Evolutionary conservation across 148 eudicot genomes (phyloP), one percentile per base, ranked within the genome.

Genomic region (Mesembryanthemum crystallinum): DNA sequence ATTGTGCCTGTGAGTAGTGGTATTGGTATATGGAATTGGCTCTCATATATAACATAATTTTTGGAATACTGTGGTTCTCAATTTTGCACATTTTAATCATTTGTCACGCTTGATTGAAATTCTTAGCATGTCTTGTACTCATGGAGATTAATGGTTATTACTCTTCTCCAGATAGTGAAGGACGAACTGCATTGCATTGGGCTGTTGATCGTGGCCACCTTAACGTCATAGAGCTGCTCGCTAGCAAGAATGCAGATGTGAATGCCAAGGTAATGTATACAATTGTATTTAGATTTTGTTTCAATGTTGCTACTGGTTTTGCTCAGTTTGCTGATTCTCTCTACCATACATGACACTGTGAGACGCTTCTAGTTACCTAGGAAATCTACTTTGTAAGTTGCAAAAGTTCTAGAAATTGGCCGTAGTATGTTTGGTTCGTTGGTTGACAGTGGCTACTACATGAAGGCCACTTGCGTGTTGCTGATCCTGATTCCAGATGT

Each of bases 171-270:
- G 98, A 95, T 82, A 92, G 97, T 78, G 99, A 92, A 85, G 98
- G 98, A 20, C 89, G 97, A 58, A 92, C 97, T 42, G 87, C 98
- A 15, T 81, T 95, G 86, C 98, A 95, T 75, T 95, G 98, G 98
- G 99, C 99, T 64, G 99, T 92, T 45, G 99, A 95, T 82, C 88
- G 96, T 35, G 99, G 97, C 74, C 96, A 95, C 76, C 81, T 89
- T 49, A 83, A 84, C 71, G 83, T 84, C 57, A 76, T 87, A 69
- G 91, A 87, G 81, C 77, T 87, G 84, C 94, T 95, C 54, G 71
- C 82, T 74, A 87, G 80, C 83, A 90, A 78, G 80, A 83, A 86
- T 64, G 92, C 96, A 74, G 97, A 95, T 84, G 81, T 88, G 21
- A 89, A 92, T 86, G 85, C 87, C 8, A 87, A 92, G 99, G 97